These are phyloP conservation scores for Globisporangium barbulae DNA, from an alignment of 352 stramenopile genomes.

Conservation along the genomic window DNA sequence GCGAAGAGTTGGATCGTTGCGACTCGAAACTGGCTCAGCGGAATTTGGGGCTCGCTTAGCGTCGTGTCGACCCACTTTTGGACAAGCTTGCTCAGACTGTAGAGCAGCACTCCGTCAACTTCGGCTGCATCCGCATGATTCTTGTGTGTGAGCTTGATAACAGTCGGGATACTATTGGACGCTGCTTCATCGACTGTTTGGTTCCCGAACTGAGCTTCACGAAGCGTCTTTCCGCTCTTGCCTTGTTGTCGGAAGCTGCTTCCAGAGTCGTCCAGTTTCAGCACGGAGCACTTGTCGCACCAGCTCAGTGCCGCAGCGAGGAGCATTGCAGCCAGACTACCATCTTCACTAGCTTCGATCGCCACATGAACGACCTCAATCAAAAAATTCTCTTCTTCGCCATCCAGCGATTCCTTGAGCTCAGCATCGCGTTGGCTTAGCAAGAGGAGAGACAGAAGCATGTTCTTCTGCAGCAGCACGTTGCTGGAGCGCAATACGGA, in stretches of 20 bases:
- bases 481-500: conserved; percentile 16
- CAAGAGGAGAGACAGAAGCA: conserved; percentile 11
- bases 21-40: not conserved
- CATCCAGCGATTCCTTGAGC: conserved; percentile 1
- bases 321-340: conserved; percentile 2
- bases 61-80: not conserved
- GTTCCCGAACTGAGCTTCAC: not conserved
- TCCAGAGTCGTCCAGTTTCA: conserved; percentile 9
- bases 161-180: not conserved
- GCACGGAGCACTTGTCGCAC: conserved; percentile 12
- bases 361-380: conserved; percentile 6
- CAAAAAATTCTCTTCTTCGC: conserved; percentile 6
- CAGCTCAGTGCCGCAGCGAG: conserved; percentile 10
- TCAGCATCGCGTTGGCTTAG: not conserved
- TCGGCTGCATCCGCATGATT: not conserved
- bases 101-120: conserved; percentile 6
- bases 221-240: not conserved
- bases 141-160: not conserved
- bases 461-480: conserved; percentile 15
- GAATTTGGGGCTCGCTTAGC: not conserved
- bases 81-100: conserved; percentile 4
- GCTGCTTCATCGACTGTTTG: not conserved
- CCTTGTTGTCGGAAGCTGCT: conserved; percentile 8
- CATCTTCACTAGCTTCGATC: conserved; percentile 13
- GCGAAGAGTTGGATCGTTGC: conserved; percentile 2